A percentile compares a stretch with the other conserved stretches of the same genome.
Evolutionary conservation across 345 rosid genomes (phyloP).

Genomic region (Schrenkiella parvula): DNA sequence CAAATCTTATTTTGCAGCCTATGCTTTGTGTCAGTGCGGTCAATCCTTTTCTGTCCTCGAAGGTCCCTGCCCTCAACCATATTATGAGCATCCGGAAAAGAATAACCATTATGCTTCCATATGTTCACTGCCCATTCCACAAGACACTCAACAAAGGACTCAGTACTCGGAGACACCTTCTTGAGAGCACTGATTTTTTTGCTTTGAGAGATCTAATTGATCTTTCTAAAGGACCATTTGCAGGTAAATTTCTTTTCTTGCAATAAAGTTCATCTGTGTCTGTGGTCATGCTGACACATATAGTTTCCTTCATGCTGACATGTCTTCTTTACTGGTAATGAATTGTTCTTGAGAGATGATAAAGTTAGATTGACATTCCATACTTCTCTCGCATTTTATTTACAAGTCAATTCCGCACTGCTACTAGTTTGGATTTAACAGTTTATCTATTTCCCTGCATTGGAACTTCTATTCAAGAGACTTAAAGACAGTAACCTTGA

Average conservation of each 20-base stretch:
- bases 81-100: conserved; percentile 64
- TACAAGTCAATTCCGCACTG: not conserved
- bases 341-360: not conserved
- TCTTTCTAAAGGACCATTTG: conserved; percentile 96
- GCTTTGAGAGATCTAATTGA: conserved; percentile 86
- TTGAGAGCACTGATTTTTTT: conserved; percentile 89
- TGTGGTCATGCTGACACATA: not conserved
- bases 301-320: not conserved
- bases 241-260: conserved; percentile 52
- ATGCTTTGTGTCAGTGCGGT: conserved; percentile 97
- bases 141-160: conserved; percentile 76
- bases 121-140: conserved; percentile 85
- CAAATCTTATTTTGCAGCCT: conserved; percentile 55
- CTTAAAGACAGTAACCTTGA: conserved; percentile 15
- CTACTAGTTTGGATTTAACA: not conserved
- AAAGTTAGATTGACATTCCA: not conserved
- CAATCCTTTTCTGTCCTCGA: conserved; percentile 82
- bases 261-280: not conserved
- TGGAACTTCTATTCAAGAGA: conserved; percentile 7
- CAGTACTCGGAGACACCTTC: conserved; percentile 85
- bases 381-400: conserved; percentile 8
- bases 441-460: not conserved
- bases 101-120: conserved; percentile 78
- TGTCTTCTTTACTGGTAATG: not conserved
- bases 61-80: conserved; percentile 85